phyloP scores from a whole-genome alignment of 306 rosid species.

The Calophaca sinica region DNA sequence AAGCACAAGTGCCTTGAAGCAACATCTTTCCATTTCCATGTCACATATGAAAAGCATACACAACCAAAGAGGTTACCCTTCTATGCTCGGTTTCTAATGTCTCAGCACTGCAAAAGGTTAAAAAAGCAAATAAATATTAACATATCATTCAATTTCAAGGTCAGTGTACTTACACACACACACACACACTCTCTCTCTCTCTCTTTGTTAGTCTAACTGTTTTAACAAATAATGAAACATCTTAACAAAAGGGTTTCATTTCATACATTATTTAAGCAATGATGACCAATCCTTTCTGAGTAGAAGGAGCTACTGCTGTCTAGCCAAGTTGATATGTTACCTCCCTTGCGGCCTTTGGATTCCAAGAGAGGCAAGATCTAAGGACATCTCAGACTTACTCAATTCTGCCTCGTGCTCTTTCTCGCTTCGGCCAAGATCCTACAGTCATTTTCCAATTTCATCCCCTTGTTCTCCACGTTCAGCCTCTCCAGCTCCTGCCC shows the following conservation, averaged over 20 bases:
- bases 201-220: constrained; percentile 17
- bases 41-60: neutral
- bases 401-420: constrained; percentile 65
- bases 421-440: constrained; percentile 70
- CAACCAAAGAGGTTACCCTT: neutral
- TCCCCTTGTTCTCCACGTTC: constrained; percentile 79
- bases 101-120: constrained; percentile 27
- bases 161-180: constrained; percentile 24
- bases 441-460: constrained; percentile 77
- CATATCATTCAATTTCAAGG: constrained; percentile 28
- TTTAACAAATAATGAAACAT: constrained; percentile 31
- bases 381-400: constrained; percentile 56
- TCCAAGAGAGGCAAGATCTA: constrained; percentile 61
- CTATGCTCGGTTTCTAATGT: constrained; percentile 8
- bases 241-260: constrained; percentile 31
- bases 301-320: constrained; percentile 51
- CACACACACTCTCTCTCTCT: too few species aligned
- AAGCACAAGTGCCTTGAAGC: constrained; percentile 28
- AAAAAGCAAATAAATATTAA: neutral
- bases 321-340: constrained; percentile 64
- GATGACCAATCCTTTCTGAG: too few species aligned
- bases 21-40: constrained; percentile 20
- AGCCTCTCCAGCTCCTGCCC: constrained; percentile 77
- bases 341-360: constrained; percentile 62
- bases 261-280: constrained; percentile 27